Base-by-base conservation (phyloP, 2,329 filamentous ascomycete genomes). In the Triangularia verruculosa region DNA sequence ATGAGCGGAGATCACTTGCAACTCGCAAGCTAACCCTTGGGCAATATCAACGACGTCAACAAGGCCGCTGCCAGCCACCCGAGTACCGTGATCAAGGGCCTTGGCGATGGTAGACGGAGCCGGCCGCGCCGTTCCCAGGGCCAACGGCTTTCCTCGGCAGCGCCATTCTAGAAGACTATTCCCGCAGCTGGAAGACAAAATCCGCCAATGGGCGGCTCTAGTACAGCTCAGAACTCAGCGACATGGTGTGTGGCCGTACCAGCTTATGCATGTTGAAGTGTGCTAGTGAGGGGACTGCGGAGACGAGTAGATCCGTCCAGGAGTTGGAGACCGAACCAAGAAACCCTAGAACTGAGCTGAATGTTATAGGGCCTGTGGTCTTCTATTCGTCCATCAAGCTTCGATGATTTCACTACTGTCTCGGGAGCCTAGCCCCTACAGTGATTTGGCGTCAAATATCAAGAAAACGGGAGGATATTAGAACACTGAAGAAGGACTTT, bases 21-120 rank as follows among this genome's bases (percentile, higher is more conserved):
- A 32, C 59, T 47, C 43, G 56, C 25, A 47, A 47, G 39, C 39
- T 47, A 47, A 47, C 6, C 39, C 39, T 17, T 47, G 39, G 39
- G n/a, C n/a, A 17, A 47, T 17, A 47, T 47, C n/a, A 17, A 47
- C 39, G n/a, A 47, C 39, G 20, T 47, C 39, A 47, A 17, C 39
- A 47, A 20, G 39, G 39, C 17, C 53, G 47, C 60, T 24, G 59
- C 63, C 58, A 20, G 39, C 39, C 30, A 4, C 57, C 58, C 51
- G 54, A 63, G 51, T 64, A 57, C 51, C 63, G 56, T 17, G 32
- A 57, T 30, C 59, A 52, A 51, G n/a, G 4, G 56, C 13, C 55
- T 64, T 55, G 59, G 63, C 24, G 22, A 47, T 27, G 22, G 52
- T 28, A 28, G 25, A 17, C 32, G 57, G 52, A 61, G 62, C 22